Conservation (phyloP, 345 rosid species). For the Ceriops decandra region DNA sequence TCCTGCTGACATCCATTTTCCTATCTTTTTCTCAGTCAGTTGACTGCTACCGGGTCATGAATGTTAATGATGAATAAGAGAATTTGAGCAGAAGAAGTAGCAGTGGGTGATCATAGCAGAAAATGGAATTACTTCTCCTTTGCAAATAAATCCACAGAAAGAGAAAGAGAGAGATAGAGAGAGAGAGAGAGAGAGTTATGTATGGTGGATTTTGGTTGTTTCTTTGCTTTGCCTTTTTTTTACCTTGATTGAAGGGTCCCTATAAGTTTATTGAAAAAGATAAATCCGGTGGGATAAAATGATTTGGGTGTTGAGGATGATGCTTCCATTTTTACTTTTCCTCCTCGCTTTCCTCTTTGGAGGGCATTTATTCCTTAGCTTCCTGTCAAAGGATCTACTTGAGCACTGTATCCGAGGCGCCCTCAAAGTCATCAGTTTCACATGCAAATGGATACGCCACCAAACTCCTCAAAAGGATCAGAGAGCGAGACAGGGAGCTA, state of each 20-base stretch:
- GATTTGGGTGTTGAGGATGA: constrained; percentile 21
- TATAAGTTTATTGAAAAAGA: not conserved
- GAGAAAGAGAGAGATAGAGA: not conserved
- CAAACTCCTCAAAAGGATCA: no score
- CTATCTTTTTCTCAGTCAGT: constrained; percentile 12
- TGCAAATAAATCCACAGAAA: constrained; percentile 12
- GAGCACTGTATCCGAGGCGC: constrained; percentile 5
- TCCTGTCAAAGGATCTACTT: not conserved
- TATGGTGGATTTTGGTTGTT: constrained; percentile 7
- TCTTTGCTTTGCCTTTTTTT: not conserved
- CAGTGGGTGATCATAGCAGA: constrained; percentile 25
- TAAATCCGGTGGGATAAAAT: constrained; percentile 24
- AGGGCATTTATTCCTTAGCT: constrained; percentile 3
- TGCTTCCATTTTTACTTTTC: not conserved
- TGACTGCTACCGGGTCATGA: constrained; percentile 26
- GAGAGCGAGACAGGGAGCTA: no score
- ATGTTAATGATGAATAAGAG: constrained; percentile 35
- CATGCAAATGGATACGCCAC: constrained; percentile 9
- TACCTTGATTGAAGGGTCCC: not conserved
- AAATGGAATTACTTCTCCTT: constrained; percentile 19
- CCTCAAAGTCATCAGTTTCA: constrained; percentile 3
- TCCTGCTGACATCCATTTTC: constrained; percentile 38
- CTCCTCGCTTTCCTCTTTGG: not conserved
- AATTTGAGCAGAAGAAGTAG: constrained; percentile 48
- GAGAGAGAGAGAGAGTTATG: constrained; percentile 6